Conservation (phyloP, 331 rosid species). For the Spiraea crenata region DNA sequence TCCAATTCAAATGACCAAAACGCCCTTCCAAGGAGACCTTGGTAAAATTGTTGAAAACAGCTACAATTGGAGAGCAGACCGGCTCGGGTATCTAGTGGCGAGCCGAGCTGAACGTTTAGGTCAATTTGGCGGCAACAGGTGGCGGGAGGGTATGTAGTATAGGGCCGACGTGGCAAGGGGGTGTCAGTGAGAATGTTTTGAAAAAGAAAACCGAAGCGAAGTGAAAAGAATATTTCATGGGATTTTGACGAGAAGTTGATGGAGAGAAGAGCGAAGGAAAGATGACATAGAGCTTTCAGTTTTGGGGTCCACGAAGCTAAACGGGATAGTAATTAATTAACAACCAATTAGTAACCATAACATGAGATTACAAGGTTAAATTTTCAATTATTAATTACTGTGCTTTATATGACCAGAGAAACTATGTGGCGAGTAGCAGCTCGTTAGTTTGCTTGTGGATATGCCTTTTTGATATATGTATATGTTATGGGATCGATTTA, state of each 20-base stretch:
- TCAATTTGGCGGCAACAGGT: constrained; percentile 29
- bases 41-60: background rate
- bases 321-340: background rate
- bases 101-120: background rate
- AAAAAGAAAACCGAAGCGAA: too few species aligned
- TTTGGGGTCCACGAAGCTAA: constrained; percentile 19
- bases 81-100: background rate
- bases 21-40: constrained; percentile 18
- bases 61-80: too few species aligned
- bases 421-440: too few species aligned
- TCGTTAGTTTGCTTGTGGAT: too few species aligned
- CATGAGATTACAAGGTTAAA: too few species aligned
- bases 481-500: too few species aligned
- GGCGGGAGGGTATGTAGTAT: constrained; percentile 12
- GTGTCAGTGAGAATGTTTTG: too few species aligned
- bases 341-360: too few species aligned
- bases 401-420: too few species aligned
- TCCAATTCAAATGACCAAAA: constrained; percentile 19
- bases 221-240: too few species aligned
- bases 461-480: too few species aligned
- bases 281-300: constrained; percentile 36
- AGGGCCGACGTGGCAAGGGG: constrained; percentile 35
- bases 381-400: too few species aligned
- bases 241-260: constrained; percentile 15
- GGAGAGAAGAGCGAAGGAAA: background rate